These are phyloP conservation scores for Saksenaea vasiformis DNA, from an alignment of 371 early-diverging fungal species.

Conservation along the genomic window DNA sequence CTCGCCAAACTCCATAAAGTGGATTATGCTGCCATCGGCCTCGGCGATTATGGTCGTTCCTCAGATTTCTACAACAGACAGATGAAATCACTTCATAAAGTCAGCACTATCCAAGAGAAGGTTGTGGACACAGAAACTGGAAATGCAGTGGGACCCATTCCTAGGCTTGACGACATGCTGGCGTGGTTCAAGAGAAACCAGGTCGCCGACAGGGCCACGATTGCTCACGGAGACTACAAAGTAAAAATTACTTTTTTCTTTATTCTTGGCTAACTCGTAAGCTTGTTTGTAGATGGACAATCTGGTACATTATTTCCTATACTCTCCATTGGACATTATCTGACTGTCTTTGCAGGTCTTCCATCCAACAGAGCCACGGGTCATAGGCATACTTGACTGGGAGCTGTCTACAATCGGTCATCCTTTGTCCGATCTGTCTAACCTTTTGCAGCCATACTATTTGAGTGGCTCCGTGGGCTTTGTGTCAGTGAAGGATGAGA, in stretches of 20 bases:
- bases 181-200: slow-evolving; percentile 73
- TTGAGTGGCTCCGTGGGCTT: background rate
- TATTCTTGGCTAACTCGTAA: background rate
- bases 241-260: slow-evolving; percentile 13
- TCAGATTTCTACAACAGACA: slow-evolving; percentile 84
- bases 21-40: slow-evolving; percentile 66
- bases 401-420: slow-evolving; percentile 94
- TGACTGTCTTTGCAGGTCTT: slow-evolving; percentile 52
- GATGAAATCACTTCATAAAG: slow-evolving; percentile 68
- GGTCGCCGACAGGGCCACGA: slow-evolving; percentile 72
- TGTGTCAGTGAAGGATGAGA: background rate
- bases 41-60: slow-evolving; percentile 67
- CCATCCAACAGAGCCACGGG: slow-evolving; percentile 75
- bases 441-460: slow-evolving; percentile 75
- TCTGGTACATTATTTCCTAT: slow-evolving; percentile 42
- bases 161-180: slow-evolving; percentile 68
- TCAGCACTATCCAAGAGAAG: slow-evolving; percentile 70
- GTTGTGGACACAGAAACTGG: slow-evolving; percentile 60
- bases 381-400: slow-evolving; percentile 96
- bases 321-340: background rate
- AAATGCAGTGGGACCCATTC: slow-evolving; percentile 65
- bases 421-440: slow-evolving; percentile 89
- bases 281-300: slow-evolving; percentile 65
- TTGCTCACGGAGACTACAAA: slow-evolving; percentile 94
- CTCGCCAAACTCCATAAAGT: slow-evolving; percentile 81